Evolutionary conservation across 441 rosid genomes (phyloP).

Genomic region (Eruca vesicaria): DNA sequence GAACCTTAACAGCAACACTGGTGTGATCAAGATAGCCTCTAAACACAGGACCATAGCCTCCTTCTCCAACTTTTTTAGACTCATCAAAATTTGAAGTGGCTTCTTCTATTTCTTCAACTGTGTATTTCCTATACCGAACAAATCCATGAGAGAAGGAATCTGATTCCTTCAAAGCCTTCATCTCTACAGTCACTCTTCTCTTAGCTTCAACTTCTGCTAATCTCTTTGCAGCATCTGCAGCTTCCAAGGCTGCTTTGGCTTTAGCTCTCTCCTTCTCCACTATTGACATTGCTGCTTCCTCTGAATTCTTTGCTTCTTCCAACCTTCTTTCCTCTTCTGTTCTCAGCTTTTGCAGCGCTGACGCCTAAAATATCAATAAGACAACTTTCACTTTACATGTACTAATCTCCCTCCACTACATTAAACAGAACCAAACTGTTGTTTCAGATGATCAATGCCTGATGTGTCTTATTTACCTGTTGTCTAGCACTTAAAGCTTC

Average conservation of each 20-base stretch:
- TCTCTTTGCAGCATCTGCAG: constrained; percentile 51
- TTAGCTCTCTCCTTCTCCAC: constrained; percentile 48
- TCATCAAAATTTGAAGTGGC: constrained; percentile 48
- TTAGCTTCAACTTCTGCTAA: constrained; percentile 47
- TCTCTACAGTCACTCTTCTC: constrained; percentile 37
- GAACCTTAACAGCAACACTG: constrained; percentile 58
- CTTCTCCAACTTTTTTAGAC: constrained; percentile 60
- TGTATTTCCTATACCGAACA: constrained; percentile 51
- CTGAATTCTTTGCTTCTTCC: constrained; percentile 49
- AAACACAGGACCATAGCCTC: constrained; percentile 73
- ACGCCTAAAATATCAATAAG: constrained; percentile 40
- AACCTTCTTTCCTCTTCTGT: constrained; percentile 40
- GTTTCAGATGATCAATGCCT: neutral
- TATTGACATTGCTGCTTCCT: constrained; percentile 46
- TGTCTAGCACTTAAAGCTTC: constrained; percentile 86
- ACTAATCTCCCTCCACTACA: neutral
- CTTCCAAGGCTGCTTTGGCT: constrained; percentile 47
- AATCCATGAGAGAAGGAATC: constrained; percentile 24
- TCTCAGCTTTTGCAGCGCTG: constrained; percentile 49
- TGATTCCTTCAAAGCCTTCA: constrained; percentile 37
- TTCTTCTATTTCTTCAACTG: constrained; percentile 53
- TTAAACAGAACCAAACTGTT: neutral
- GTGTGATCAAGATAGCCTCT: constrained; percentile 66
- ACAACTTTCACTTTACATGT: neutral
- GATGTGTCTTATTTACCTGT: constrained; percentile 43